Percentiles rank a stretch among this genome's conserved stretches.
Conservation (phyloP, 108 stramenopile genomes). For the Parietichytrium sp. region DNA sequence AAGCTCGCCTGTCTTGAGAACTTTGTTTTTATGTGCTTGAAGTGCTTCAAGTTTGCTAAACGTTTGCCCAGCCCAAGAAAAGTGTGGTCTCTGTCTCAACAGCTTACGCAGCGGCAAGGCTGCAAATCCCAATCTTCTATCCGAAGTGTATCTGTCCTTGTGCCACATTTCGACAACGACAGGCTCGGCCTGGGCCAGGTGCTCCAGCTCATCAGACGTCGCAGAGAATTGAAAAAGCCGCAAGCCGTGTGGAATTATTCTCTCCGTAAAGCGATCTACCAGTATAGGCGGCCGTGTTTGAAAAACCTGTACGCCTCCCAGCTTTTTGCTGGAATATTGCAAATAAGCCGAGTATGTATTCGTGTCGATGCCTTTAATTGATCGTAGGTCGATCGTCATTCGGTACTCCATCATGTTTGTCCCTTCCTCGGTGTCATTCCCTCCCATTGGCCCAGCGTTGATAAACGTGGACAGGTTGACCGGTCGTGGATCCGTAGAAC, state of each 20-base stretch:
- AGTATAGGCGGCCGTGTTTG: slow-evolving; percentile 34
- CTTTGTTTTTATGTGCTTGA: too few species aligned
- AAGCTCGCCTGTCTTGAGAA: too few species aligned
- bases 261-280: neutral
- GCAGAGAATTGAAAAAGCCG: neutral
- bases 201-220: neutral
- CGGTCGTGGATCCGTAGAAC: too few species aligned
- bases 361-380: slow-evolving; percentile 28
- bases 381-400: slow-evolving; percentile 12
- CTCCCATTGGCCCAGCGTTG: too few species aligned
- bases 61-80: slow-evolving; percentile 4
- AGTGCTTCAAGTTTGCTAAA: neutral
- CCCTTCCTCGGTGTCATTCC: too few species aligned
- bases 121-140: neutral
- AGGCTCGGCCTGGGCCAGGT: neutral
- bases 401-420: too few species aligned
- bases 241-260: slow-evolving; percentile 13
- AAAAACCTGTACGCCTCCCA: neutral
- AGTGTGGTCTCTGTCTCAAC: neutral
- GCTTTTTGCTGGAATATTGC: neutral
- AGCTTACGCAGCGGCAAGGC: slow-evolving; percentile 11
- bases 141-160: neutral
- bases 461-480: too few species aligned
- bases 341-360: neutral
- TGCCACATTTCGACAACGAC: slow-evolving; percentile 33